phyloP scores from a whole-genome alignment of 192 early-diverging fungal genomes.

The Chytriomyces confervae region DNA sequence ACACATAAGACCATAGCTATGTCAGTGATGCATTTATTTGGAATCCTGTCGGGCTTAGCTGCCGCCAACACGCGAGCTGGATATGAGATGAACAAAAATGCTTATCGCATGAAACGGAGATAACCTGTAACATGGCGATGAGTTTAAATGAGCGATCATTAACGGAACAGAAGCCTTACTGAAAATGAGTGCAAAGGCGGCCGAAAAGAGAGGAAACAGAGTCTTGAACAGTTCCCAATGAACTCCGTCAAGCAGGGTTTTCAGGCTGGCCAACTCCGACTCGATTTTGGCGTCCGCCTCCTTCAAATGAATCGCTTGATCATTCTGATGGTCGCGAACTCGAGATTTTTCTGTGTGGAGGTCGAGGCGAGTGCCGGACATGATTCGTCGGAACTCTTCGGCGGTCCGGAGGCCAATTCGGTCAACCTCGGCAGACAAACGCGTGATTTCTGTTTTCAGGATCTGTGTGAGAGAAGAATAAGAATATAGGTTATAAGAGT shows the following conservation, averaged over 20 bases:
- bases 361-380: slow-evolving; percentile 84
- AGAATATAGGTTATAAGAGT: not conserved
- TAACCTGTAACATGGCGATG: slow-evolving; percentile 20
- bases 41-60: not conserved
- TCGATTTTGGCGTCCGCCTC: slow-evolving; percentile 90
- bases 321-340: slow-evolving; percentile 82
- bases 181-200: slow-evolving; percentile 52
- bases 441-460: slow-evolving; percentile 80
- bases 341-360: slow-evolving; percentile 88
- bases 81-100: not conserved
- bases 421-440: slow-evolving; percentile 80
- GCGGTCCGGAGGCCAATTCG: slow-evolving; percentile 68
- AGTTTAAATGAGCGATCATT: not conserved
- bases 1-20: not conserved
- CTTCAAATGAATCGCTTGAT: slow-evolving; percentile 82
- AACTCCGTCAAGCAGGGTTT: slow-evolving; percentile 88
- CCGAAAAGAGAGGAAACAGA: slow-evolving; percentile 56
- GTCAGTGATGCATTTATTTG: not conserved
- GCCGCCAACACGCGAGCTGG: not conserved
- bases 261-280: slow-evolving; percentile 79
- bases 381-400: slow-evolving; percentile 84
- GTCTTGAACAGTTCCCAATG: slow-evolving; percentile 69
- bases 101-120: slow-evolving; percentile 42
- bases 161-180: slow-evolving; percentile 27
- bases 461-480: not conserved